phyloP scores from a whole-genome alignment of 108 stramenopile species.

The Fragilaria crotonensis region DNA sequence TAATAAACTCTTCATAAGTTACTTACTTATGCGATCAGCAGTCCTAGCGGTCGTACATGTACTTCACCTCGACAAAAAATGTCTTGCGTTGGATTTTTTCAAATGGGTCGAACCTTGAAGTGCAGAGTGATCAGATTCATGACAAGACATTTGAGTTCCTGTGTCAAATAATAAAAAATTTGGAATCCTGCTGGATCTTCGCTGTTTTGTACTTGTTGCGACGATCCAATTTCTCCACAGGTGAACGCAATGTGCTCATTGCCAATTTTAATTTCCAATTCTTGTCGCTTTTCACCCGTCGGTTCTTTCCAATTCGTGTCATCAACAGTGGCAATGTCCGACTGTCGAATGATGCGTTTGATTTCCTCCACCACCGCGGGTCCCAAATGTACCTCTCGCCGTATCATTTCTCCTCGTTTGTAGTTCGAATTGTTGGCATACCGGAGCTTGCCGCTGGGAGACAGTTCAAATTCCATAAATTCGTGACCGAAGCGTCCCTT shows the following conservation, averaged over 20 bases:
- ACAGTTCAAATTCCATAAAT: slow-evolving; percentile 87
- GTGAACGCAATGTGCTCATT: slow-evolving; percentile 86
- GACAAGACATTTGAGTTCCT: slow-evolving; percentile 83
- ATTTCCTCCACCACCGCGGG: slow-evolving; percentile 72
- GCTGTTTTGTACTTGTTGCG: slow-evolving; percentile 64
- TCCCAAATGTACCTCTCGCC: slow-evolving; percentile 68
- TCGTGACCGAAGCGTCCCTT: slow-evolving; percentile 81
- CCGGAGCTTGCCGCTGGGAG: slow-evolving; percentile 67
- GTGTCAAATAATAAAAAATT: slow-evolving; percentile 77
- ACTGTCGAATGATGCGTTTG: slow-evolving; percentile 52
- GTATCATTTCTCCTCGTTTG: slow-evolving; percentile 74
- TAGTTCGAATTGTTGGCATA: slow-evolving; percentile 90
- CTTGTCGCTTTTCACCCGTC: slow-evolving; percentile 37
- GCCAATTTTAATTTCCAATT: slow-evolving; percentile 83
- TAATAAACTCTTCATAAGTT: too few relatives aligned
- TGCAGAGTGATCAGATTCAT: slow-evolving; percentile 77
- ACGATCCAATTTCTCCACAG: slow-evolving; percentile 71
- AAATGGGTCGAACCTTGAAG: slow-evolving; percentile 80
- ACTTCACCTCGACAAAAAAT: too few relatives aligned
- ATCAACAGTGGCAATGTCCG: slow-evolving; percentile 50
- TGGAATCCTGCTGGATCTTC: slow-evolving; percentile 73
- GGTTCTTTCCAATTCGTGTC: slow-evolving; percentile 76
- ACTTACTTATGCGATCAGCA: too few relatives aligned
- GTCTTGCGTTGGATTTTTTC: neutral
- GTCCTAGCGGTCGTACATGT: too few relatives aligned